Evolutionary conservation across 2,329 filamentous ascomycete species (phyloP), one percentile per base, ranked within the genome.

Genomic region (Colletotrichum chlorophyti): DNA sequence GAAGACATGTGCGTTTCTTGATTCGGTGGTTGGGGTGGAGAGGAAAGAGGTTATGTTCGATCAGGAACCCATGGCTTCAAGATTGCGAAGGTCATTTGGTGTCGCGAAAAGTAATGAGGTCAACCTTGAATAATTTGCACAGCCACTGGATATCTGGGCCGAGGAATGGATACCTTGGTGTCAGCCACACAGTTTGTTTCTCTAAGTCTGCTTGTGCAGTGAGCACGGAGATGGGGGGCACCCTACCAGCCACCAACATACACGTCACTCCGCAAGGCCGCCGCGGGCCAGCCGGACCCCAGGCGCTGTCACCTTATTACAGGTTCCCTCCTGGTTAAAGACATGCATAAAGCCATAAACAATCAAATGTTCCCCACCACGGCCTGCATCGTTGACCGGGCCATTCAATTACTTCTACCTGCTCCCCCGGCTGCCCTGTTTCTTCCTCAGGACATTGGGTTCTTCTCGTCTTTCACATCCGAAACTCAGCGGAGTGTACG

Each of bases 231-330:
- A n/a, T n/a, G n/a, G n/a, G n/a, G n/a, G n/a, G n/a, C n/a, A 42
- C 55, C 26, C 59, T 47, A 51, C 50, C 61, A 62, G 61, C 61
- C 61, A 63, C 61, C 59, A 51, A 37, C 53, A 32, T 59, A 48
- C 54, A 63, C 61, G 59, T 63, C 61, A 63, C 61, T 62, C 58
- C 42, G 26, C 47, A 47, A 52, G 46, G 38, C 43, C 51, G 43
- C 26, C 34, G 51, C 51, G 43, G 31, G 32, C 51, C 53, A 38
- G 43, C 38, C 38, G 51, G 51, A 49, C 52, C 51, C 55, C 43
- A 32, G 55, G 43, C 52, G 50, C 43, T 55, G 51, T 59, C 43
- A 57, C 51, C 45, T 59, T 54, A 40, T 27, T 38, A 48, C 59
- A 62, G 50, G 57, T 60, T 55, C 53, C 47, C 53, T 32, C 53